phyloP scores from a whole-genome alignment of 768 basidiomycete genomes.

The Strobilomyces dryophilus region DNA sequence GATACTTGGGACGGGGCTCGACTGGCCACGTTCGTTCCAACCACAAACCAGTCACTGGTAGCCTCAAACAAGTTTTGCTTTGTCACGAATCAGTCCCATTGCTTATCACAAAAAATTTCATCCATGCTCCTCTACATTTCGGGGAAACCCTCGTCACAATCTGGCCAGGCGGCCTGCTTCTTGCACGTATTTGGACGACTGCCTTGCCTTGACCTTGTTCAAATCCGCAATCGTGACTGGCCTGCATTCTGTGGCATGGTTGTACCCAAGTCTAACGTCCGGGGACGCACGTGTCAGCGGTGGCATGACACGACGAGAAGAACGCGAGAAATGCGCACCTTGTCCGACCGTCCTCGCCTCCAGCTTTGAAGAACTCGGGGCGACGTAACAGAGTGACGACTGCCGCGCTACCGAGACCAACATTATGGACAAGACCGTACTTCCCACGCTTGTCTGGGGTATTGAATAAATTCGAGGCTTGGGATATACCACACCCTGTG shows the following conservation, averaged over 20 bases:
- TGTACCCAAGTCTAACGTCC: conserved; percentile 63
- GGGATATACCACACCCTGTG: conserved; percentile 81
- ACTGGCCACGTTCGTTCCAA: no score
- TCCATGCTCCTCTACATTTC: no score
- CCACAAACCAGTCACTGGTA: no score
- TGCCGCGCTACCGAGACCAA: conserved; percentile 78
- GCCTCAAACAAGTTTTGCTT: no score
- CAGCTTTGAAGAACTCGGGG: conserved; percentile 69
- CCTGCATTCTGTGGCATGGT: conserved; percentile 68
- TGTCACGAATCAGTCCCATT: no score
- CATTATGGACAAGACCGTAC: conserved; percentile 77
- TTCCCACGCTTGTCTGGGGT: conserved; percentile 63
- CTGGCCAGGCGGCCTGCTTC: conserved; percentile 6
- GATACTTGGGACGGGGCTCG: no score
- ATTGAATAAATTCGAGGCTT: conserved; percentile 67
- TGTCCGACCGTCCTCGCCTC: conserved; percentile 60
- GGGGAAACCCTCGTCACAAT: no score
- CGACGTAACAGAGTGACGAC: conserved; percentile 73
- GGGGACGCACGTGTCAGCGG: background rate
- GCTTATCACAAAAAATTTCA: no score
- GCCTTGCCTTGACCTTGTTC: conserved; percentile 71
- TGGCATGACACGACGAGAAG: background rate
- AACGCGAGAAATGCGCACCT: conserved; percentile 38
- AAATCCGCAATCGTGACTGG: conserved; percentile 61
- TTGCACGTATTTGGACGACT: conserved; percentile 45